Evolutionary conservation across 164 flowering plant species (phyloP).

Genomic region (Annona squamosa): DNA sequence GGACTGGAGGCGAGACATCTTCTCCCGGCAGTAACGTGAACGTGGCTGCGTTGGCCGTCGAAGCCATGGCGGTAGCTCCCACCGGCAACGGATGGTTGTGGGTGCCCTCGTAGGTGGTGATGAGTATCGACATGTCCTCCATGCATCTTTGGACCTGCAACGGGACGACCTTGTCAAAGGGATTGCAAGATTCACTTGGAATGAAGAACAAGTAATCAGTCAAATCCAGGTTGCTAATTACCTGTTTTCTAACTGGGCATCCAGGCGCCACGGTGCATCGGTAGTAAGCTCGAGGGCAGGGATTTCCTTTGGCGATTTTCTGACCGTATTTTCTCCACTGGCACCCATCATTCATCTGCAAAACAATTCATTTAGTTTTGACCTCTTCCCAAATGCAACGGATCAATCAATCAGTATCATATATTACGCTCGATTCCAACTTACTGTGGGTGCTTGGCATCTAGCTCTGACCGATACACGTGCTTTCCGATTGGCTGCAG

Average conservation of each 20-base stretch:
- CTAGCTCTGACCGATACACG: slow-evolving; percentile 86
- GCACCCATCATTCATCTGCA: slow-evolving; percentile 70
- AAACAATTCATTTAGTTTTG: not conserved
- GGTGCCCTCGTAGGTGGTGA: slow-evolving; percentile 70
- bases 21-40: slow-evolving; percentile 26
- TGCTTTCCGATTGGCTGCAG: slow-evolving; percentile 44
- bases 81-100: slow-evolving; percentile 76
- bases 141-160: slow-evolving; percentile 63
- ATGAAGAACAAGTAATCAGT: too few species aligned
- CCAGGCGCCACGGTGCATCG: slow-evolving; percentile 72
- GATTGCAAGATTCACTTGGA: not conserved
- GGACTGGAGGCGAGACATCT: slow-evolving; percentile 13
- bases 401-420: not conserved
- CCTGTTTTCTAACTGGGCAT: slow-evolving; percentile 78
- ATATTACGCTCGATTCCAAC: slow-evolving; percentile 14
- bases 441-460: slow-evolving; percentile 67
- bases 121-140: slow-evolving; percentile 70
- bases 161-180: not conserved
- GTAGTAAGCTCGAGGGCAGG: slow-evolving; percentile 75
- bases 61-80: slow-evolving; percentile 68
- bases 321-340: slow-evolving; percentile 88
- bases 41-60: slow-evolving; percentile 40
- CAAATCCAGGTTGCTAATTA: not conserved
- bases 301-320: slow-evolving; percentile 70
- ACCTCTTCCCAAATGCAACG: not conserved